phyloP scores from a whole-genome alignment of 208 protist species.

The Eutreptiella sp. region DNA sequence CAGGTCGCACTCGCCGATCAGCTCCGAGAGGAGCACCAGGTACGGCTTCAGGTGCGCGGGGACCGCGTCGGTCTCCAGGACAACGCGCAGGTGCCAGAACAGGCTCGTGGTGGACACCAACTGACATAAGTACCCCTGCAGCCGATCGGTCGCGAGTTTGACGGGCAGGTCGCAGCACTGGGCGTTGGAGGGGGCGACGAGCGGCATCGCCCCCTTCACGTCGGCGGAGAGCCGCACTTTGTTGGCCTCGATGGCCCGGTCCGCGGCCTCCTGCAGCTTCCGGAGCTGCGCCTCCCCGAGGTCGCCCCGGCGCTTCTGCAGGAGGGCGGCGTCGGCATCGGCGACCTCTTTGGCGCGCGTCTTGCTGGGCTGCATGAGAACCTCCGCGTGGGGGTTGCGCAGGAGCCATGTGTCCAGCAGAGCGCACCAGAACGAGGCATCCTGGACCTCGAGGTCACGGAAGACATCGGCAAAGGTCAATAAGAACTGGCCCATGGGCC shows the following conservation, averaged over 20 bases:
- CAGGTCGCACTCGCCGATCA: not conserved
- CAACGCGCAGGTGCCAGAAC: not conserved
- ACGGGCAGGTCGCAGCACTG: not conserved
- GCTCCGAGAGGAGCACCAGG: slow-evolving; percentile 9
- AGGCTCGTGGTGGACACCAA: not conserved
- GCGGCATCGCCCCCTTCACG: not conserved
- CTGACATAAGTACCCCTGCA: not conserved
- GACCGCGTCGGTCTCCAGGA: not conserved
- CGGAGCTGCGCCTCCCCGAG: not conserved
- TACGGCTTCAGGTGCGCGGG: not conserved
- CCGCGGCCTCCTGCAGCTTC: not conserved
- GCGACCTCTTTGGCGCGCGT: not conserved
- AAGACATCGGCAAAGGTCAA: not conserved
- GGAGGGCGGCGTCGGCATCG: not conserved
- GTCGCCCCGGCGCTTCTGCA: not conserved
- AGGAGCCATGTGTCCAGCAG: slow-evolving; percentile 4
- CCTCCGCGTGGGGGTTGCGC: not conserved
- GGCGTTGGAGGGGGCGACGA: not conserved
- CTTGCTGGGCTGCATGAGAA: not conserved
- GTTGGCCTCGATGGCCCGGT: not conserved
- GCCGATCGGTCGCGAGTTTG: not conserved
- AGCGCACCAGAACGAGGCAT: not conserved
- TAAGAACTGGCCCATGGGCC: not conserved
- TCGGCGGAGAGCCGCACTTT: not conserved
- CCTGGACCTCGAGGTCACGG: slow-evolving; percentile 1